Conservation (phyloP, 768 basidiomycete species). For the Tricholoma sp. region DNA sequence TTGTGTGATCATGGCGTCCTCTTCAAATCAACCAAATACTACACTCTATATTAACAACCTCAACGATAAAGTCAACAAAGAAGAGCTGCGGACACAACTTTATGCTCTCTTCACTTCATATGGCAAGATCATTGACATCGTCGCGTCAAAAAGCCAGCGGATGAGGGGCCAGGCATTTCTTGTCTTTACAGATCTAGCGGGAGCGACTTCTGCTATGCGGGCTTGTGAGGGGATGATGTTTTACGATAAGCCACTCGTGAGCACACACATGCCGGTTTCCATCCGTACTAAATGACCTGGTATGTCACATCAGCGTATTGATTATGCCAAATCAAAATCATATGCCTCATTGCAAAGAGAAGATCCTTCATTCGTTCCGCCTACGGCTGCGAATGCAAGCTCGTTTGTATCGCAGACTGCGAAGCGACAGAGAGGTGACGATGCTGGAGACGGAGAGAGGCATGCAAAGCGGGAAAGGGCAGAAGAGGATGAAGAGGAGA, state of each 20-base stretch:
- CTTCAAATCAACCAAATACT: constrained; percentile 69
- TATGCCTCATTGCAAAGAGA: constrained; percentile 76
- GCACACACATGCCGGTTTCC: constrained; percentile 22
- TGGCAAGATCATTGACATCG: constrained; percentile 89
- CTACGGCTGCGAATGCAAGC: constrained; percentile 58
- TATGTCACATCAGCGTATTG: constrained; percentile 61
- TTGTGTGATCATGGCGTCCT: constrained; percentile 36
- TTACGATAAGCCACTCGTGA: constrained; percentile 88
- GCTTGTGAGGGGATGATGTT: constrained; percentile 91
- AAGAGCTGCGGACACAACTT: constrained; percentile 78
- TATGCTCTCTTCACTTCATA: constrained; percentile 90
- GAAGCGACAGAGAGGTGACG: constrained; percentile 68
- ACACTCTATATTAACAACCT: constrained; percentile 93
- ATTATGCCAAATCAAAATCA: constrained; percentile 86
- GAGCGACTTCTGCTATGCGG: constrained; percentile 88
- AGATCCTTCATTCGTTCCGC: constrained; percentile 78
- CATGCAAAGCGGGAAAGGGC: constrained; percentile 65
- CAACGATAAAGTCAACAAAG: constrained; percentile 89
- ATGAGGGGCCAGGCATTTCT: constrained; percentile 96
- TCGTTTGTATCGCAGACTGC: constrained; percentile 39
- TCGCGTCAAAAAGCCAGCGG: constrained; percentile 79
- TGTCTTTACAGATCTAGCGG: constrained; percentile 87
- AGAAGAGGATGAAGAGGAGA: constrained; percentile 79
- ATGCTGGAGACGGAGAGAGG: constrained; percentile 45
- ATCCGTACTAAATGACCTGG: neutral